phyloP scores from a whole-genome alignment of 208 protist genomes.

The Leishmania gerbilli region DNA sequence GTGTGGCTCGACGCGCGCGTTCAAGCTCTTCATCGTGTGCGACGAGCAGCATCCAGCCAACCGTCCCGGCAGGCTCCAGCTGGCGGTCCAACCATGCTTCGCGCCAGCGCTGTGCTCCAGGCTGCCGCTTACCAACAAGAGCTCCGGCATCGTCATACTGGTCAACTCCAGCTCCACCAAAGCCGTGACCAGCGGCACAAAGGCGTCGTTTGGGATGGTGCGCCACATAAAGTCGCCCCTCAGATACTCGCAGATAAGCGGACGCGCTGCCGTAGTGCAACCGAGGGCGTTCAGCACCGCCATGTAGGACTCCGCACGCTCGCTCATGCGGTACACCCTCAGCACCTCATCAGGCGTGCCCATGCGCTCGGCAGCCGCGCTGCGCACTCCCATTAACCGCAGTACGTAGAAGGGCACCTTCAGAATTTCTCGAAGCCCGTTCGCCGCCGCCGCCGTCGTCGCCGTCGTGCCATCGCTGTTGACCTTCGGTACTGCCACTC shows the following conservation, averaged over 20 bases:
- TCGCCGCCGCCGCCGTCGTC: neutral
- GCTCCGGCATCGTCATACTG: neutral
- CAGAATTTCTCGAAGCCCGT: neutral
- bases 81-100: neutral
- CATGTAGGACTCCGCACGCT: constrained; percentile 1
- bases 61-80: neutral
- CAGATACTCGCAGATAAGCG: neutral
- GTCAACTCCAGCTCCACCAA: neutral
- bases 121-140: neutral
- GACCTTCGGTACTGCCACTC: neutral
- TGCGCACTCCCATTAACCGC: neutral
- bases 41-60: neutral
- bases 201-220: neutral
- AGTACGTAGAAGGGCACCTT: neutral
- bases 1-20: neutral
- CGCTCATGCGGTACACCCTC: neutral
- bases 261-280: neutral
- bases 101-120: neutral
- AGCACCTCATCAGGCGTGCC: constrained; percentile 7
- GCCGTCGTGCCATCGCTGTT: neutral
- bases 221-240: neutral
- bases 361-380: neutral
- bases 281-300: constrained; percentile 3
- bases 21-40: neutral
- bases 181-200: neutral